phyloP scores from a whole-genome alignment of 768 basidiomycete species.

The Gymnopilus junonius region DNA sequence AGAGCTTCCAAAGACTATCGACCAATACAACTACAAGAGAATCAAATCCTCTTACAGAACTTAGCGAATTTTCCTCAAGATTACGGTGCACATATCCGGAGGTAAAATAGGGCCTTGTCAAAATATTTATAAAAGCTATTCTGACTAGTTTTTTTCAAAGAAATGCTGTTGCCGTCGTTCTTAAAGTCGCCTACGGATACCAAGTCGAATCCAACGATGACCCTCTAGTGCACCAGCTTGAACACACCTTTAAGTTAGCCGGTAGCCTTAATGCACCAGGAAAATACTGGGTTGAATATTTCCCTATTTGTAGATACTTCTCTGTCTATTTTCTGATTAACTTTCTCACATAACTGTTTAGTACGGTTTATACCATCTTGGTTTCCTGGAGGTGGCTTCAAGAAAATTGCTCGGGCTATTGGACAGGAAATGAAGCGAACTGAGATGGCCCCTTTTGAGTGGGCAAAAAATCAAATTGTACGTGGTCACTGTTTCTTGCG shows the following conservation, averaged over 20 bases:
- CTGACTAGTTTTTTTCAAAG: constrained; percentile 16
- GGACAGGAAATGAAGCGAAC: constrained; percentile 22
- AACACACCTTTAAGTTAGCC: constrained; percentile 32
- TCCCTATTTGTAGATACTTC: constrained; percentile 31
- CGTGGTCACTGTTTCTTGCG: background rate
- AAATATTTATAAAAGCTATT: background rate
- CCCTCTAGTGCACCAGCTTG: constrained; percentile 33
- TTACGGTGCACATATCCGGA: constrained; percentile 32
- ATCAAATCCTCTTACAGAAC: constrained; percentile 30
- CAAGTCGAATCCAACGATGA: constrained; percentile 38
- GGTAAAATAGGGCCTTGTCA: constrained; percentile 19
- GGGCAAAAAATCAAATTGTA: constrained; percentile 38
- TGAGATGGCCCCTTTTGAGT: constrained; percentile 31
- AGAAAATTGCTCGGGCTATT: constrained; percentile 28
- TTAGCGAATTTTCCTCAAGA: constrained; percentile 33
- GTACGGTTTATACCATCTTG: constrained; percentile 44
- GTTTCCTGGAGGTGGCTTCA: constrained; percentile 49
- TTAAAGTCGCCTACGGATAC: constrained; percentile 47
- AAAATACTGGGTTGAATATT: constrained; percentile 43
- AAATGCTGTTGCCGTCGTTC: constrained; percentile 37
- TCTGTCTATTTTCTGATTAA: background rate
- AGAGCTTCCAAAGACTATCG: constrained; percentile 37
- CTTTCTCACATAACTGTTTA: constrained; percentile 14
- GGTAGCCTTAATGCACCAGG: constrained; percentile 32
- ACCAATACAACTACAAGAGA: constrained; percentile 34